A percentile compares a stretch with the other conserved stretches of the same genome.
Evolutionary conservation across 2,329 filamentous ascomycete genomes (phyloP).

Genomic region (Coleophoma cylindrospora): DNA sequence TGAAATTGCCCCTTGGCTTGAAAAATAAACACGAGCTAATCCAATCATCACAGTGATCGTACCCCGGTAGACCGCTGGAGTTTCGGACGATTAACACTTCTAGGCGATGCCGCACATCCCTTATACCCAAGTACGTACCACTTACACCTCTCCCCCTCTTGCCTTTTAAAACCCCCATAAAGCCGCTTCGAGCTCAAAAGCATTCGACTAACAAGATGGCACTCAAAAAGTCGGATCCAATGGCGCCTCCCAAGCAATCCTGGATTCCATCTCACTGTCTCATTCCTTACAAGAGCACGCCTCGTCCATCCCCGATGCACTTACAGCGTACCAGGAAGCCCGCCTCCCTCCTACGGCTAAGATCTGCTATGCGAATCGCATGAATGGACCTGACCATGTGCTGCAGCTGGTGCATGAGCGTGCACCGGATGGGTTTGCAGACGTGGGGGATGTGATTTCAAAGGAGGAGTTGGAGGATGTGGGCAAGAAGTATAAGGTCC

Average conservation of each 20-base stretch:
- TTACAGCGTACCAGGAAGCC: slow-evolving; percentile 32
- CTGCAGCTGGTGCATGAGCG: slow-evolving; percentile 38
- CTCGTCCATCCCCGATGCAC: slow-evolving; percentile 24
- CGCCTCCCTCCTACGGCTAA: slow-evolving; percentile 36
- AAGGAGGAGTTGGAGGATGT: slow-evolving; percentile 34
- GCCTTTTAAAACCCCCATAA: too few species aligned
- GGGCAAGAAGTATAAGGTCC: slow-evolving; percentile 30
- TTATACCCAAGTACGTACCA: slow-evolving; percentile 32
- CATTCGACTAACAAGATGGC: neutral
- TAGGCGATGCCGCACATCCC: slow-evolving; percentile 33
- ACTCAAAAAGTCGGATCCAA: slow-evolving; percentile 29
- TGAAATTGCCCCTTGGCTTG: too few species aligned
- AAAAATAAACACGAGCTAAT: too few species aligned
- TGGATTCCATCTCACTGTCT: slow-evolving; percentile 35
- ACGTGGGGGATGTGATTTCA: slow-evolving; percentile 34
- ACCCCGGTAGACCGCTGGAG: slow-evolving; percentile 34
- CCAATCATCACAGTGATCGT: slow-evolving; percentile 23
- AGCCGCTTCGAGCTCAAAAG: too few species aligned
- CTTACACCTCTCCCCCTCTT: neutral
- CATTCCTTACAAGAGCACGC: slow-evolving; percentile 23
- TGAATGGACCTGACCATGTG: slow-evolving; percentile 40
- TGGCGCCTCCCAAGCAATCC: slow-evolving; percentile 37
- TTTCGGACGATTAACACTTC: slow-evolving; percentile 29
- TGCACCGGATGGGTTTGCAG: slow-evolving; percentile 34
- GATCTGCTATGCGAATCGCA: slow-evolving; percentile 40